These are phyloP conservation scores for Pleurotus salmoneostramineus DNA, from an alignment of 768 basidiomycete genomes.

Conservation along the genomic window DNA sequence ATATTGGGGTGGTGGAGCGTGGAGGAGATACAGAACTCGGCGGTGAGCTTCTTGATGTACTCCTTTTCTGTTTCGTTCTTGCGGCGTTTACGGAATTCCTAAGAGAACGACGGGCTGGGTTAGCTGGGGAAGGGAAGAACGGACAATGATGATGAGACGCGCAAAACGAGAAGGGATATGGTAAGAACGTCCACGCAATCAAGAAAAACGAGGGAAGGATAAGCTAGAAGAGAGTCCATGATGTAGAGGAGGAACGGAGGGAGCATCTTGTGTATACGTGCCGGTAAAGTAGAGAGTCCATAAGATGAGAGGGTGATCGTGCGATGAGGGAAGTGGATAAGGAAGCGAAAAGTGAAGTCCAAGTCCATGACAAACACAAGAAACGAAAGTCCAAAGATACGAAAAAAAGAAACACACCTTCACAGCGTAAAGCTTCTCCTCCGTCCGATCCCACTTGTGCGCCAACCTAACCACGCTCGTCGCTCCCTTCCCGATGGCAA, in stretches of 20 bases:
- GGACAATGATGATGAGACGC: neutral
- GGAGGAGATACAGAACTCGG: constrained; percentile 98
- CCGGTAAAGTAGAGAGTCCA: too few relatives aligned
- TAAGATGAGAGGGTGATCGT: constrained; percentile 4
- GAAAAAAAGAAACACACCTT: constrained; percentile 56
- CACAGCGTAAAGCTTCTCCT: constrained; percentile 97
- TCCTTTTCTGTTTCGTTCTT: constrained; percentile 99
- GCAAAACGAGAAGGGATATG: too few relatives aligned
- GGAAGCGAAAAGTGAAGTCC: too few relatives aligned
- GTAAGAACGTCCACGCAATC: too few relatives aligned
- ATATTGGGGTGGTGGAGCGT: constrained; percentile 92
- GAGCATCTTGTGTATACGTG: too few relatives aligned
- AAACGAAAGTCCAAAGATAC: neutral
- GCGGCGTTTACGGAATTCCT: constrained; percentile 98
- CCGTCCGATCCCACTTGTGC: constrained; percentile 96
- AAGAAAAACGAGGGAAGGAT: too few relatives aligned
- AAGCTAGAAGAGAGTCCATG: too few relatives aligned
- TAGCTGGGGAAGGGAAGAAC: neutral
- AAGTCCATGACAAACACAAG: neutral
- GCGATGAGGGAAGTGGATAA: constrained; percentile 1
- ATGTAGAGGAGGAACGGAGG: too few relatives aligned
- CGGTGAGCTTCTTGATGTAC: constrained; percentile 99
- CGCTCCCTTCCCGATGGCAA: constrained; percentile 97
- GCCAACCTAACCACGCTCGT: constrained; percentile 94
- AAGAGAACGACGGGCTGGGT: constrained; percentile 1